A percentile compares a stretch with the other conserved stretches of the same genome.
Evolutionary conservation across 495 filamentous ascomycete genomes (phyloP).

Genomic region (Penicillium cosmopolitanum): DNA sequence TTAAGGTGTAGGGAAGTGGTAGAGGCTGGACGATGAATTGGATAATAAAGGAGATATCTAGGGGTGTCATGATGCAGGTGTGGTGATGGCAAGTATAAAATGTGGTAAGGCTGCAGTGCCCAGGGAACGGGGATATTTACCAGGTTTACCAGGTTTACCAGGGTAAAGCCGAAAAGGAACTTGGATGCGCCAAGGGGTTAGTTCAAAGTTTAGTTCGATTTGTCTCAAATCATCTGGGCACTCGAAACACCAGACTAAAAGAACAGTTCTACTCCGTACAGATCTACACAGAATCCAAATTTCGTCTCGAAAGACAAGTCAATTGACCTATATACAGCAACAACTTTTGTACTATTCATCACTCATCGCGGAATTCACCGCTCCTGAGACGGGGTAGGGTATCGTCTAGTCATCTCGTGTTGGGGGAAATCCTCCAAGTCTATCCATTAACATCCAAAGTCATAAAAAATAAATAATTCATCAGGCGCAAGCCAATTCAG

Average conservation of each 20-base stretch:
- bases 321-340: slow-evolving; percentile 36
- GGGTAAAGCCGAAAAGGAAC: too few relatives aligned
- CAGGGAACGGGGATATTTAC: too few relatives aligned
- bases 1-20: too few relatives aligned
- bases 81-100: too few relatives aligned
- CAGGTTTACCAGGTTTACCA: too few relatives aligned
- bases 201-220: too few relatives aligned
- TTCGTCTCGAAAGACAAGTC: slow-evolving; percentile 15
- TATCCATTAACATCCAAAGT: slow-evolving; percentile 43
- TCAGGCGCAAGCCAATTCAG: not conserved
- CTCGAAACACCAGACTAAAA: not conserved
- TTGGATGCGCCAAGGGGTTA: too few relatives aligned
- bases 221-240: too few relatives aligned
- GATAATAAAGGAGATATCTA: too few relatives aligned
- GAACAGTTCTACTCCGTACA: not conserved
- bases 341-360: slow-evolving; percentile 42
- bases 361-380: slow-evolving; percentile 38
- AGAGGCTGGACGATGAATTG: too few relatives aligned
- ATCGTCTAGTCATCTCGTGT: slow-evolving; percentile 48
- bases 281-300: not conserved
- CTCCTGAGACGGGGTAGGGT: slow-evolving; percentile 45
- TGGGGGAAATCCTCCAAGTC: slow-evolving; percentile 30
- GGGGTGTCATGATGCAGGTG: too few relatives aligned
- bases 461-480: slow-evolving; percentile 27
- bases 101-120: too few relatives aligned